A percentile compares a stretch with the other conserved stretches of the same genome.
These are phyloP conservation scores for Betula pendula DNA, from an alignment of 306 rosid species.

Conservation along the genomic window DNA sequence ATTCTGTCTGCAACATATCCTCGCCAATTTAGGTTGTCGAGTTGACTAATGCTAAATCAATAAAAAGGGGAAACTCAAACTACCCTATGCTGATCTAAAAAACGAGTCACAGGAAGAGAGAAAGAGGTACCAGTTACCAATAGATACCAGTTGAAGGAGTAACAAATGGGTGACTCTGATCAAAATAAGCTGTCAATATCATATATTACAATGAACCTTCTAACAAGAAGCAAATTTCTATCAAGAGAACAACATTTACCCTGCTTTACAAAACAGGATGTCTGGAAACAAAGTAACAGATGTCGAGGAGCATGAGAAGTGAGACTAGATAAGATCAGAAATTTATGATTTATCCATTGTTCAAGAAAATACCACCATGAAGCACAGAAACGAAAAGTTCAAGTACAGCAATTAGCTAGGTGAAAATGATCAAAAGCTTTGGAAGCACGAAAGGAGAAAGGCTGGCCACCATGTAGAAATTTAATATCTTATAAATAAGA, in stretches of 20 bases:
- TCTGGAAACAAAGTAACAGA: neutral
- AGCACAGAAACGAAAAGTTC: neutral
- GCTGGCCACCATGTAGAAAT: neutral
- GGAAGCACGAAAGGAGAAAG: neutral
- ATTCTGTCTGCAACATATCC: neutral
- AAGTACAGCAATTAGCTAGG: neutral
- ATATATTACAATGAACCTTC: neutral
- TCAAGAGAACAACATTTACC: neutral
- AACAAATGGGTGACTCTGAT: too few relatives aligned
- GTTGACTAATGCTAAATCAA: neutral
- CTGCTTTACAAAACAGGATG: neutral
- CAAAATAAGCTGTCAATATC: too few relatives aligned
- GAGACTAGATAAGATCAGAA: neutral
- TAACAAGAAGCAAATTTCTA: neutral
- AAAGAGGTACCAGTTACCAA: too few relatives aligned
- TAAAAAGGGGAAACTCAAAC: neutral
- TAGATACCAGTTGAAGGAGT: too few relatives aligned
- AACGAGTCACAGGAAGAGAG: too few relatives aligned
- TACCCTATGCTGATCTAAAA: neutral
- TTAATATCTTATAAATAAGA: neutral
- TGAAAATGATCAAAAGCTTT: neutral
- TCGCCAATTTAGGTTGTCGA: neutral
- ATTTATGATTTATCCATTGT: neutral
- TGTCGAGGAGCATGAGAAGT: neutral
- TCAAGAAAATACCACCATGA: neutral